These are phyloP conservation scores for Aureobasidium leucospermi DNA, from an alignment of 2,329 filamentous ascomycete genomes.

Conservation along the genomic window DNA sequence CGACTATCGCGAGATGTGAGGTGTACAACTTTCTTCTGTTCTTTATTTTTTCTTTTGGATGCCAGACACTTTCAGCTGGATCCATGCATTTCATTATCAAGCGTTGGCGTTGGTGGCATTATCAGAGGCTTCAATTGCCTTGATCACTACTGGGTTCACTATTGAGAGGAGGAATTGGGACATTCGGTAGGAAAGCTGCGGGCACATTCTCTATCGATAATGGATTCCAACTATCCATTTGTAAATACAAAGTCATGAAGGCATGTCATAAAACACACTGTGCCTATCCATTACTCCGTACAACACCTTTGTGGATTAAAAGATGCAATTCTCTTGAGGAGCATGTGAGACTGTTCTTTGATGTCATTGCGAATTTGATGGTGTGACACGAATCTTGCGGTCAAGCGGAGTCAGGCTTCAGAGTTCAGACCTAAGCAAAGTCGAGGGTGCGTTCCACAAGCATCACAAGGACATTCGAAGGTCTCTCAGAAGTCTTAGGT, in stretches of 20 bases:
- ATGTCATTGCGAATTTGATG: neutral
- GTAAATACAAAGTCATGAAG: constrained; percentile 4
- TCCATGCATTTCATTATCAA: neutral
- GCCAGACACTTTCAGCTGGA: neutral
- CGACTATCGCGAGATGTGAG: constrained; percentile 77
- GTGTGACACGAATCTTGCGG: neutral
- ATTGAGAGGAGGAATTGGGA: neutral
- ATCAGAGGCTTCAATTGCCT: neutral
- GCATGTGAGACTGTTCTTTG: neutral
- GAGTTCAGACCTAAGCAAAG: too few species aligned
- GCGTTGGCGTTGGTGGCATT: constrained; percentile 8
- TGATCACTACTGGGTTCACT: neutral
- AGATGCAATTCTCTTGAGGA: too few species aligned
- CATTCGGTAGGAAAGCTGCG: neutral
- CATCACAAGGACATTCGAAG: too few species aligned
- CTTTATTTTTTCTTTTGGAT: constrained; percentile 2
- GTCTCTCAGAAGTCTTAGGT: too few species aligned
- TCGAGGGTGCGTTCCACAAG: too few species aligned
- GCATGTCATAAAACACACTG: neutral
- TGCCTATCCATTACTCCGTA: neutral
- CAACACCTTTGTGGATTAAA: neutral
- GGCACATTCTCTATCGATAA: neutral
- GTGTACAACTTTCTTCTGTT: neutral
- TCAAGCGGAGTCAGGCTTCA: neutral
- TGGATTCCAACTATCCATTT: neutral